Base-by-base conservation (phyloP, 257 asterid species). In the Voacanga thouarsii region DNA sequence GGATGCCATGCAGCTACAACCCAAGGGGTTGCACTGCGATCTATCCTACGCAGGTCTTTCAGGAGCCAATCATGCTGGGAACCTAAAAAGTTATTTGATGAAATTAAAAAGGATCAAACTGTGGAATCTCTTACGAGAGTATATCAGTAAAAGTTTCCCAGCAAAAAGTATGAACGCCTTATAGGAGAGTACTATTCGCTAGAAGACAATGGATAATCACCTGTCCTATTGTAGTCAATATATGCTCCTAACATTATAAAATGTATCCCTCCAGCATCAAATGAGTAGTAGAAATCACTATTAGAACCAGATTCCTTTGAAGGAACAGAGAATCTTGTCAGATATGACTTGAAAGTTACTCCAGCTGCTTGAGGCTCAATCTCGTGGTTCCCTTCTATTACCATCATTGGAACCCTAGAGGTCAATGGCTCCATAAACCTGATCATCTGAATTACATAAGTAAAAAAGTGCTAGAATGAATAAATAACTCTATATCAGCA, bases 351-450 rank as follows among this genome's bases (percentile, higher is more conserved):
- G 80, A 92, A 94, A 0, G 93, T 83, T 2, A 69, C 57, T 77
- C 85, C 87, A 16, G 57, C 84, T 26, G 79, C 91, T 81, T 94
- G 98, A 74, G 90, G 92, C 83, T 94, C 97, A 16, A 94, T 92
- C 87, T 94, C 98, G 12, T 94, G 97, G 89, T 94, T 94, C 47
- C 98, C 98, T 89, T 91, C 96, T 12, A 92, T 81, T 77, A 94
- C 96, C 97, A 92, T 94, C 90, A 92, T 88, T 12, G 97, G 98
- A 60, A 94, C 82, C 66, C 88, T 87, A 49, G 97, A 91, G 65
- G 83, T 90, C 70, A 94, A 65, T 6, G 96, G 93, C 82, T 92
- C 92, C 98, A 94, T 92, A 78, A 91, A 94, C 91, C 98, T 92
- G 88, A 53, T 19, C 63, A 61, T 47, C 75, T 71, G 18, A 79